Base-by-base conservation (phyloP, 2,329 filamentous ascomycete species). In the Lasiodiplodia sp. region DNA sequence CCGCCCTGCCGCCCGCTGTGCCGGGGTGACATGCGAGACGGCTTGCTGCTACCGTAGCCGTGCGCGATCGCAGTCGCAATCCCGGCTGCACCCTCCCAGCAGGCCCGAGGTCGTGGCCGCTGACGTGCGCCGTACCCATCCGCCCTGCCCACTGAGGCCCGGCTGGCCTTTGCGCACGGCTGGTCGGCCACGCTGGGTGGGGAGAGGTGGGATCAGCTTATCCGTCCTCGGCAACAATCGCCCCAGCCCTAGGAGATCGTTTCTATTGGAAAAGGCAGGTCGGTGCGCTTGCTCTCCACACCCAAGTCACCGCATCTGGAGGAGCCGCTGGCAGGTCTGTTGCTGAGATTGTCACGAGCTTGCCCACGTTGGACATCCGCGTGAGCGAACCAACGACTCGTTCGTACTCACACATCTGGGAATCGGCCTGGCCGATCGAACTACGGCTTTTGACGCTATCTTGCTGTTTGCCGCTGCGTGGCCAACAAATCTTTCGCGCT, bases 171-270 rank as follows among this genome's bases (percentile, higher is more conserved):
- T 52, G 44, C 44, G 60, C 60, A 37, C 60, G 44, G 60, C 44
- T 38, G 44, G 31, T 52, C 44, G 60, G 60, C 60, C 60, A 49
- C n/a, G 28, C 44, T 52, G 47, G 28, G 60, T 64, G 60, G 60
- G 38, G 60, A 38, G 60, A 51, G 60, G 60, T 52, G 60, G 60
- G 60, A 64, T 64, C 60, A 52, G 60, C 60, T 52, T 64, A 52
- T 49, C 60, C 60, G 47, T 34, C 28, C 47, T 38, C 47, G 60
- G 60, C 60, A 64, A 52, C 47, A 64, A 64, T 64, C 60, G 60
- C 23, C 60, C 60, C 60, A 64, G 60, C 60, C 60, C 60, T 64
- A 64, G 60, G 21, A 52, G 60, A 64, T 64, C 60, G 28, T 38
- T 31, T 52, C 44, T 64, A 64, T 64, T 64, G 60, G 60, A 53